Conservation (phyloP, 768 basidiomycete species). For the Collybia nuda region DNA sequence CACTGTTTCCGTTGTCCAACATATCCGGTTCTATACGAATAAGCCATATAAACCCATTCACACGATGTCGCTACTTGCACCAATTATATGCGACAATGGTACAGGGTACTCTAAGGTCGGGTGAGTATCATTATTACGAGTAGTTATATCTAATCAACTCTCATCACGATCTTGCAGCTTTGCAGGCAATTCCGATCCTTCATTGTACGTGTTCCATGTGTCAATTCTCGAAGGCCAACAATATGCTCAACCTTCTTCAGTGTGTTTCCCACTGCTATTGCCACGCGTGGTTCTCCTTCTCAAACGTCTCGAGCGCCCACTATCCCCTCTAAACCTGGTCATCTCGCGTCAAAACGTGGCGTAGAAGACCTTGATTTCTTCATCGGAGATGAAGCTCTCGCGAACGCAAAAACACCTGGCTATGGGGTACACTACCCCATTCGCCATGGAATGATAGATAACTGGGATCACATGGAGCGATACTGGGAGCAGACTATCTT, state of each 20-base stretch:
- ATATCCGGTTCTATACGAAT: too few relatives aligned
- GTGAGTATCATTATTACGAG: constrained; percentile 40
- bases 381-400: constrained; percentile 97
- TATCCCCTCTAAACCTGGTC: constrained; percentile 81
- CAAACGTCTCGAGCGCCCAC: constrained; percentile 71
- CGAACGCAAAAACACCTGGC: constrained; percentile 91
- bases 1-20: too few relatives aligned
- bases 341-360: constrained; percentile 94
- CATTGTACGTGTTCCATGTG: constrained; percentile 65
- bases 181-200: constrained; percentile 98
- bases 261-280: constrained; percentile 98
- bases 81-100: constrained; percentile 97
- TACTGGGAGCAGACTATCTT: constrained; percentile 99
- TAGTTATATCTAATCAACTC: background rate
- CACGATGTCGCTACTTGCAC: constrained; percentile 81
- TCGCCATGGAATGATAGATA: constrained; percentile 95
- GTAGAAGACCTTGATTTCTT: constrained; percentile 99
- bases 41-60: background rate
- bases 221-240: constrained; percentile 9
- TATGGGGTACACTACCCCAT: constrained; percentile 97
- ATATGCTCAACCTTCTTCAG: constrained; percentile 32
- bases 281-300: constrained; percentile 74
- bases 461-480: constrained; percentile 98
- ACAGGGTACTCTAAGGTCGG: constrained; percentile 98
- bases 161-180: constrained; percentile 52